These are phyloP conservation scores for Colletotrichum nymphaeae DNA, from an alignment of 2,329 filamentous ascomycete genomes.

Conservation along the genomic window DNA sequence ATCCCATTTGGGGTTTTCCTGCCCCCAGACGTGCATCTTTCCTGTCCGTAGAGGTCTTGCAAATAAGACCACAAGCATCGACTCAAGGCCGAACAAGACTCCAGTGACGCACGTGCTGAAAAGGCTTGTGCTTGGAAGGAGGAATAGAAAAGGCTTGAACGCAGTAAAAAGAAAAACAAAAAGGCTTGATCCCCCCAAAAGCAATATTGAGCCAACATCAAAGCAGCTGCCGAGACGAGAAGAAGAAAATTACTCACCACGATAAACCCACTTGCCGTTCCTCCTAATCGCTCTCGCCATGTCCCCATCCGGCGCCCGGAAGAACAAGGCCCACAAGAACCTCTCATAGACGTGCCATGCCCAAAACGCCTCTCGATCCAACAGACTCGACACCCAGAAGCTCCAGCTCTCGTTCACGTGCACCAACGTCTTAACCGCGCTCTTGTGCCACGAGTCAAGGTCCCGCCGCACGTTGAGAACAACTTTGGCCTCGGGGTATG, in stretches of 20 bases:
- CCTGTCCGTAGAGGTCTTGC: too few species aligned
- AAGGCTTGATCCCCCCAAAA: background rate
- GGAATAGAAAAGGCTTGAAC: background rate
- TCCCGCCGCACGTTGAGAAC: slow-evolving; percentile 55
- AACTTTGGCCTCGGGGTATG: slow-evolving; percentile 52
- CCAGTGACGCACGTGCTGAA: background rate
- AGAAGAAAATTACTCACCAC: slow-evolving; percentile 12
- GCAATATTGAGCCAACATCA: background rate
- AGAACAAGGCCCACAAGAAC: slow-evolving; percentile 45
- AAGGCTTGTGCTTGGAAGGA: too few species aligned
- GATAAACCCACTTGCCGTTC: slow-evolving; percentile 44
- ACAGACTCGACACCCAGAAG: slow-evolving; percentile 43
- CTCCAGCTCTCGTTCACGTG: slow-evolving; percentile 40
- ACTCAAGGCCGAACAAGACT: too few species aligned
- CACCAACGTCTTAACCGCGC: slow-evolving; percentile 42
- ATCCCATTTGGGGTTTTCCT: too few species aligned
- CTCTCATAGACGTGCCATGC: slow-evolving; percentile 45
- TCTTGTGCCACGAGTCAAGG: slow-evolving; percentile 52
- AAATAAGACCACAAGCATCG: too few species aligned
- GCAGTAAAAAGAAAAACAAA: background rate
- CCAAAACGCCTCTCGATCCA: slow-evolving; percentile 46
- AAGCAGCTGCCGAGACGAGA: background rate
- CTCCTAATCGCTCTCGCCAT: slow-evolving; percentile 40
- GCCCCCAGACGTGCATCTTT: too few species aligned
- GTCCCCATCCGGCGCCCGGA: slow-evolving; percentile 43